Evolutionary conservation across 371 early-diverging fungal genomes (phyloP), one percentile per base, ranked within the genome.

Genomic region (Actinomortierella ambigua): DNA sequence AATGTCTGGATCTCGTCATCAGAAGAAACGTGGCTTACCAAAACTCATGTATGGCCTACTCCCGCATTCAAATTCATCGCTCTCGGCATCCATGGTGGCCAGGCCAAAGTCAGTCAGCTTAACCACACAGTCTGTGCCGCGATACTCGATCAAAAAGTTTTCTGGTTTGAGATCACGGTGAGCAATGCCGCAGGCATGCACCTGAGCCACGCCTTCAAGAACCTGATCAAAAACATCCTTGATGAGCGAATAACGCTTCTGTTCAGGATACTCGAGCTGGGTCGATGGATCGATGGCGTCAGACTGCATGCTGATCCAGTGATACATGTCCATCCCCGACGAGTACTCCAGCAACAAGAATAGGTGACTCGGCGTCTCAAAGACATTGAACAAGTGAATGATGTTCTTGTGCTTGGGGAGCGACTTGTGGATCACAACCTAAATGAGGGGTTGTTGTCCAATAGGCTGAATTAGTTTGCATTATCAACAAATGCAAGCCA

Each of bases 161-260:
- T 96, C 97, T 13, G 96, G 95, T 69, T 95, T 96, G 54, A 96
- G 69, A 69, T 96, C 97, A 53, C 96, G 90, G 78, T 96, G 97
- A 59, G 88, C 90, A 27, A 94, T 81, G 47, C 90, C 88, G 51
- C 82, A 83, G 15, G 82, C 69, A 68, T 96, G 96, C 63, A 92
- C 90, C 79, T 90, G 86, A 11, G 83, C 75, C 1, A 96, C 91
- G 0, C 94, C 94, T 53, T 88, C 88, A 24, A 92, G 77, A 57
- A 95, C 91, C 65, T 96, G 93, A 53, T 86, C 69, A 76, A 96
- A 93, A 47, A 95, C 78, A 23, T 83, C 68, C 46, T 88, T 83
- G 56, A 90, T 90, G 51, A 87, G 81, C 50, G 69, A 68, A 56
- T 88, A 83, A 61, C 87, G 88, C 34, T 87, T 81, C 24, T 82